Conservation (phyloP, 495 filamentous ascomycete genomes). For the Aspergillus carlsbadensis region DNA sequence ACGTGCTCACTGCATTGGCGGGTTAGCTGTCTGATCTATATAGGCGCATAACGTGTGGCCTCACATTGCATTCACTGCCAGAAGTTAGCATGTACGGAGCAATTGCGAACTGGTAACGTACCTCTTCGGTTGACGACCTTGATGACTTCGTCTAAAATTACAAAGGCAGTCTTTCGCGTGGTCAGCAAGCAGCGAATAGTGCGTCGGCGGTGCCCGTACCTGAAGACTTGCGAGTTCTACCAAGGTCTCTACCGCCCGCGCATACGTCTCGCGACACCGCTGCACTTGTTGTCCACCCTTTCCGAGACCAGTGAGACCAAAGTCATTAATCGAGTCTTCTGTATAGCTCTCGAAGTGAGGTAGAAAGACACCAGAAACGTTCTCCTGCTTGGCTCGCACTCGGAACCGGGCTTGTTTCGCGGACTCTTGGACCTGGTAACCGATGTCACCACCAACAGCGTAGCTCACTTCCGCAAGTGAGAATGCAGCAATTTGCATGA, state of each 20-base stretch:
- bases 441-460: conserved; percentile 92
- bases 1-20: conserved; percentile 69
- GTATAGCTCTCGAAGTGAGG: conserved; percentile 88
- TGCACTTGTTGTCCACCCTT: conserved; percentile 98
- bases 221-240: conserved; percentile 95
- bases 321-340: conserved; percentile 86
- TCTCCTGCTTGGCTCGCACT: conserved; percentile 92
- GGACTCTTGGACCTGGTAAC: conserved; percentile 95
- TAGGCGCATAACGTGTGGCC: conserved; percentile 22
- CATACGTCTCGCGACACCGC: conserved; percentile 92
- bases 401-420: conserved; percentile 90
- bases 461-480: conserved; percentile 98
- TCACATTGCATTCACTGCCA: conserved; percentile 88
- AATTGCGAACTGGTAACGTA: conserved; percentile 33
- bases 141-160: conserved; percentile 97
- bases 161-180: conserved; percentile 78
- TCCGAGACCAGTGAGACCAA: conserved; percentile 91
- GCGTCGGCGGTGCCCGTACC: conserved; percentile 35
- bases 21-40: conserved; percentile 8
- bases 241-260: conserved; percentile 93
- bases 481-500: conserved; percentile 99
- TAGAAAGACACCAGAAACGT: conserved; percentile 93
- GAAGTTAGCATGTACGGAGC: conserved; percentile 23
- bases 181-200: conserved; percentile 4
- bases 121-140: conserved; percentile 97